Base-by-base conservation (phyloP, 1,284 basidiomycete genomes). In the Melampsora abietis-canadensis region DNA sequence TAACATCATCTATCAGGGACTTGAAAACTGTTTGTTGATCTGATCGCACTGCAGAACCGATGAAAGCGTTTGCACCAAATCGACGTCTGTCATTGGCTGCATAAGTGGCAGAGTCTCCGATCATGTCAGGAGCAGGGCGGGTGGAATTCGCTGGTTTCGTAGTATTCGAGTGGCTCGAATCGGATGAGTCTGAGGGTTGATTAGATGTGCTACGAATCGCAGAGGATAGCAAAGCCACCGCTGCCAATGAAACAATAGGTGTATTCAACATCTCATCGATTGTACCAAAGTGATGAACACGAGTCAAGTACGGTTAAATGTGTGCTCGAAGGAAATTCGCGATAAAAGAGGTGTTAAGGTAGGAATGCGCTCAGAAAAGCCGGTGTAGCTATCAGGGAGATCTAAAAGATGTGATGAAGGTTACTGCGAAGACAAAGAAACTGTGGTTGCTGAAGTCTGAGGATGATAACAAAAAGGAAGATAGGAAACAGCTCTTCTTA, bases 11-110 rank as follows among this genome's bases (percentile, higher is more conserved):
- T 6, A 51, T 51, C 17, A 51, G 48, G 48, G 48, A 51, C 21
- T 51, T 51, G 48, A 51, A 51, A 15, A 51, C 48, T 19, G 48
- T 15, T 24, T 51, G 48, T 51, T 51, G 48, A 24, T 24, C 21
- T 6, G 48, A 51, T 19, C 48, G 48, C 7, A 51, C 48, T 6
- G 48, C 48, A 19, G 48, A 19, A 12, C 48, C 48, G 17, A 51
- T 51, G 21, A 51, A 51, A n/a, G 48, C 21, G 21, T 51, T 51
- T 51, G 48, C 48, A n/a, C 48, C 48, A 51, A 51, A 51, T n/a
- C 48, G 48, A 51, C 48, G 48, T 51, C 21, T 51, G 21, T 51
- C 21, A 15, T 24, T 51, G 17, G 48, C 48, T 51, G 48, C 17
- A 51, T 51, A 24, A 12, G 48, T 24, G 19, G 48, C 17, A 7